Conservation (phyloP, 169 alveolate species). For the Nephromyces sp. region DNA sequence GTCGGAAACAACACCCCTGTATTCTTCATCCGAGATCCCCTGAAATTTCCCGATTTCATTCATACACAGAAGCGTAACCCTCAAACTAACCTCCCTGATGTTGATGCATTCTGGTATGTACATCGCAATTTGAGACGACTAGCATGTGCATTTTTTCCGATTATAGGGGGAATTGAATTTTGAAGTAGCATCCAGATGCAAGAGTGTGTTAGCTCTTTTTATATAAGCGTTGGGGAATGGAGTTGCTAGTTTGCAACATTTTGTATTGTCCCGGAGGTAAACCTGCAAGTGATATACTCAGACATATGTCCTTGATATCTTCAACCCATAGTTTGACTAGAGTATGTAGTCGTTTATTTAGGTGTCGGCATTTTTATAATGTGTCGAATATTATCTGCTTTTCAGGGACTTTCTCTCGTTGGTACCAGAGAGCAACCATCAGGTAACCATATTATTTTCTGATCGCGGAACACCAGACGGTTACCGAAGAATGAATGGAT, state of each 20-base stretch:
- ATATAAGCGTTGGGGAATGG: too few relatives aligned
- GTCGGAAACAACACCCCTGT: constrained; percentile 67
- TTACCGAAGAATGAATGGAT: constrained; percentile 66
- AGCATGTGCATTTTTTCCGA: neutral
- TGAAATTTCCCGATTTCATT: constrained; percentile 68
- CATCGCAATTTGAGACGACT: neutral
- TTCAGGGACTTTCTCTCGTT: constrained; percentile 57
- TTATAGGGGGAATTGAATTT: too few relatives aligned
- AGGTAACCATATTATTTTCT: constrained; percentile 48
- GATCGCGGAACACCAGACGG: constrained; percentile 72
- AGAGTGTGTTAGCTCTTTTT: neutral
- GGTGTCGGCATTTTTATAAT: too few relatives aligned
- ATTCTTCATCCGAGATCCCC: constrained; percentile 64
- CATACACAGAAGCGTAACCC: constrained; percentile 67
- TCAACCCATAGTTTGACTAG: too few relatives aligned
- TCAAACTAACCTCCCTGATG: constrained; percentile 47
- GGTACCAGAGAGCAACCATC: constrained; percentile 59
- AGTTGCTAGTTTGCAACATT: too few relatives aligned
- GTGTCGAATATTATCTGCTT: too few relatives aligned
- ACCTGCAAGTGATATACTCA: too few relatives aligned
- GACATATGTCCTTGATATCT: too few relatives aligned
- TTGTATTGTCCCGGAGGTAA: too few relatives aligned
- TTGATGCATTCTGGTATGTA: constrained; percentile 14
- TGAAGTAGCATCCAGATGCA: neutral
- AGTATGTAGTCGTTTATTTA: too few relatives aligned